Evolutionary conservation across 1,284 basidiomycete genomes (phyloP).

Genomic region (Pseudozyma sp.): DNA sequence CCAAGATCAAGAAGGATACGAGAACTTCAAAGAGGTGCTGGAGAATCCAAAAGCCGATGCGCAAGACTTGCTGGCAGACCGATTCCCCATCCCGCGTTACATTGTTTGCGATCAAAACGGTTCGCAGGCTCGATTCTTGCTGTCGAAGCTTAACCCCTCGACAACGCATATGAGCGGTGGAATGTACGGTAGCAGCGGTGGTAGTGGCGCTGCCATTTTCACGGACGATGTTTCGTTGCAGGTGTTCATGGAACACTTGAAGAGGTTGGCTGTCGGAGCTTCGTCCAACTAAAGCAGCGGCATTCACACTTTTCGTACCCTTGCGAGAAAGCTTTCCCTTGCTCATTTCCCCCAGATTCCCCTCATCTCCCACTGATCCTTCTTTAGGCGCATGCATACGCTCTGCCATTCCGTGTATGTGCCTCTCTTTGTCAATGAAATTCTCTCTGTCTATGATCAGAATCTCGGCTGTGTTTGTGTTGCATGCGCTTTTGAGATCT

Average conservation of each 20-base stretch:
- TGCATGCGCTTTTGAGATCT: background rate
- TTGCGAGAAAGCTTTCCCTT: too few species aligned
- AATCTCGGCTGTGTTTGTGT: too few species aligned
- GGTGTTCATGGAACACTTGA: conserved; percentile 71
- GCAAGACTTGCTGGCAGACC: conserved; percentile 87
- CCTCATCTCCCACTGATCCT: background rate
- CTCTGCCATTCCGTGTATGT: too few species aligned
- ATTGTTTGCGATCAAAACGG: conserved; percentile 98
- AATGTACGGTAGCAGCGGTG: conserved; percentile 71
- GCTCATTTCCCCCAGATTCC: background rate
- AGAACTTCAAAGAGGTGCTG: conserved; percentile 95
- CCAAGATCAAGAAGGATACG: conserved; percentile 98
- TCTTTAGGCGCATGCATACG: background rate
- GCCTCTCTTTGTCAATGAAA: too few species aligned
- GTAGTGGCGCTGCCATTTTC: conserved; percentile 88
- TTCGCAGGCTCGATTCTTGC: conserved; percentile 94
- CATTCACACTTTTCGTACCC: too few species aligned
- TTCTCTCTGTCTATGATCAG: too few species aligned
- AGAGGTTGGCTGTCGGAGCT: conserved; percentile 67
- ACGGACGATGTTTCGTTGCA: conserved; percentile 86
- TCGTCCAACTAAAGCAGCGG: conserved; percentile 49
- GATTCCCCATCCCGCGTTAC: conserved; percentile 96
- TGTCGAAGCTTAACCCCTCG: conserved; percentile 96
- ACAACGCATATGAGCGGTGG: conserved; percentile 92
- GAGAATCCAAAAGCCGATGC: conserved; percentile 80